These are phyloP conservation scores for Isochrysis galbana DNA, from an alignment of 78 protist species.

Conservation along the genomic window DNA sequence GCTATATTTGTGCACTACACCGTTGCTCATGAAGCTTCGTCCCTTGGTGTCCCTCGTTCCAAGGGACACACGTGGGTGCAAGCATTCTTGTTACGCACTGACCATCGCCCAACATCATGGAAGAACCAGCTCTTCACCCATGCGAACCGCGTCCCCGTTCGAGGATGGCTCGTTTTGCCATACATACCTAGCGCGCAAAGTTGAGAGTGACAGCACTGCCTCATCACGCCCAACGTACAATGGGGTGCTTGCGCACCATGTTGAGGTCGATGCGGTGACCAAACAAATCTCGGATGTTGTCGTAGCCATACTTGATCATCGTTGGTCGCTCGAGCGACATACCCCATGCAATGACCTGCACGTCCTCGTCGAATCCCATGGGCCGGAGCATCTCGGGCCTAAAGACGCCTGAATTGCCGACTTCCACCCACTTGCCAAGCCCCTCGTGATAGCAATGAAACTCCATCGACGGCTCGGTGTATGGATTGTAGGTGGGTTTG, in stretches of 20 bases:
- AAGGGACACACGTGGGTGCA: too few relatives aligned
- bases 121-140: too few relatives aligned
- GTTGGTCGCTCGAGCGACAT: conserved; percentile 78
- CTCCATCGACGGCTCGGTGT: conserved; percentile 99
- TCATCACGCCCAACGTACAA: neutral
- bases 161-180: too few relatives aligned
- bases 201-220: too few relatives aligned
- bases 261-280: conserved; percentile 87
- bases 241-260: conserved; percentile 40
- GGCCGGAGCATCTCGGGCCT: conserved; percentile 98
- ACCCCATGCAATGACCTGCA: conserved; percentile 19
- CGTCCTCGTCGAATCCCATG: conserved; percentile 94
- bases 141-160: too few relatives aligned
- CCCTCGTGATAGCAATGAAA: conserved; percentile 84
- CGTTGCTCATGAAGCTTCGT: too few relatives aligned
- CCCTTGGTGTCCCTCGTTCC: too few relatives aligned
- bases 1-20: too few relatives aligned
- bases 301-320: conserved; percentile 91
- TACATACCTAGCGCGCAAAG: too few relatives aligned
- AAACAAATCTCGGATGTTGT: conserved; percentile 93
- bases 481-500: conserved; percentile 96
- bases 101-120: too few relatives aligned
- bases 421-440: conserved; percentile 65
- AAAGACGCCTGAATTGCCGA: conserved; percentile 96
- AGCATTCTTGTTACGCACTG: too few relatives aligned